A percentile compares a stretch with the other conserved stretches of the same genome.
phyloP scores from a whole-genome alignment of 2,329 filamentous ascomycete species.

The Diaporthe sp. region DNA sequence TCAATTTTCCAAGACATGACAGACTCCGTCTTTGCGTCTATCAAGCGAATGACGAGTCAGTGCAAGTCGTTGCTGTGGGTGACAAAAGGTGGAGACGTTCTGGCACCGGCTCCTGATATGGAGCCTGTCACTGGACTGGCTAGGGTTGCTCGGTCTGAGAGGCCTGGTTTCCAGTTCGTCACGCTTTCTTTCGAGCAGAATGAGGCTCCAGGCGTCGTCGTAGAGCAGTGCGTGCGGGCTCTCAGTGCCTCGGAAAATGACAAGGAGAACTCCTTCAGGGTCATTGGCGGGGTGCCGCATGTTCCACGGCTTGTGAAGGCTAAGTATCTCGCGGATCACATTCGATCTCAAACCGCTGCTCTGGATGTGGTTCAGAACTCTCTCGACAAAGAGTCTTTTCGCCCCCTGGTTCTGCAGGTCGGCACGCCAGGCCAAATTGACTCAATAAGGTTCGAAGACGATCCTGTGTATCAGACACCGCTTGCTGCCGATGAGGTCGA shows the following conservation, averaged over 20 bases:
- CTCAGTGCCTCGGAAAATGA: slow-evolving; percentile 20
- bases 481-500: slow-evolving; percentile 39
- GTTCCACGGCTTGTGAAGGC: slow-evolving; percentile 37
- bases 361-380: slow-evolving; percentile 17
- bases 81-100: slow-evolving; percentile 33
- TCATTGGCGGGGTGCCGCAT: slow-evolving; percentile 28
- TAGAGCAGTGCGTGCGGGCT: slow-evolving; percentile 31
- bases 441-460: slow-evolving; percentile 39
- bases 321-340: slow-evolving; percentile 35
- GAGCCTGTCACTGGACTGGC: slow-evolving; percentile 40
- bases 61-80: slow-evolving; percentile 39
- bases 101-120: slow-evolving; percentile 33
- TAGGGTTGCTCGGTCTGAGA: slow-evolving; percentile 38
- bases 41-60: slow-evolving; percentile 39
- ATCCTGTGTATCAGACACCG: slow-evolving; percentile 20
- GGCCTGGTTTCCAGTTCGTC: slow-evolving; percentile 35
- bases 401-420: slow-evolving; percentile 30
- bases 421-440: slow-evolving; percentile 37
- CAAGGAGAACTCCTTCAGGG: slow-evolving; percentile 40
- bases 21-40: slow-evolving; percentile 30
- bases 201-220: slow-evolving; percentile 26
- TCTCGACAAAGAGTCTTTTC: slow-evolving; percentile 8
- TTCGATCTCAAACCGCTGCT: slow-evolving; percentile 35
- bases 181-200: slow-evolving; percentile 38
- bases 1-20: slow-evolving; percentile 38